Percentiles rank a stretch among this genome's conserved stretches.
Conservation (phyloP, 768 basidiomycete genomes). For the Phylloporus scabripes region DNA sequence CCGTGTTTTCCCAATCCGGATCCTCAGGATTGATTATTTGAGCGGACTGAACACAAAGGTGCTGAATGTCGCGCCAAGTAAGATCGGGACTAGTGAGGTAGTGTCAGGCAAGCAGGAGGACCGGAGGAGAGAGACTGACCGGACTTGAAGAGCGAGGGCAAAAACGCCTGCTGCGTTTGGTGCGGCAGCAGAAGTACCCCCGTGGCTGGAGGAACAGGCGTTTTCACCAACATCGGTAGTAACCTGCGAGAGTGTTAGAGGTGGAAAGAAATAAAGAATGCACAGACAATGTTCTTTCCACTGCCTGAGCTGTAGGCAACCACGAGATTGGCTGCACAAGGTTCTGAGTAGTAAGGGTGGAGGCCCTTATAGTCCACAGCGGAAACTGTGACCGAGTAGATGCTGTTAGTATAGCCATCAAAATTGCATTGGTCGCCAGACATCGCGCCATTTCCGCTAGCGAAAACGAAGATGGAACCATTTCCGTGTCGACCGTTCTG, state of each 20-base stretch:
- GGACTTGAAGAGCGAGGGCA: constrained; percentile 80
- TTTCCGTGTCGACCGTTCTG: constrained; percentile 85
- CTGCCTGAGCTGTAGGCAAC: constrained; percentile 95
- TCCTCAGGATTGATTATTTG: constrained; percentile 80
- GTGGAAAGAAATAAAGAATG: constrained; percentile 1
- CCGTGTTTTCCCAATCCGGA: constrained; percentile 88
- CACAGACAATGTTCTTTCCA: constrained; percentile 85
- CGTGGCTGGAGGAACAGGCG: constrained; percentile 76
- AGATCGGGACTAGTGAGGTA: constrained; percentile 68
- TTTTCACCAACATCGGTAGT: constrained; percentile 91
- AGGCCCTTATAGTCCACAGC: constrained; percentile 90
- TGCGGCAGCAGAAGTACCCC: constrained; percentile 96
- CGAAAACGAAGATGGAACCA: constrained; percentile 94
- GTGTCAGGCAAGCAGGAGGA: constrained; percentile 10
- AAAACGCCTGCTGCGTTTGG: constrained; percentile 95
- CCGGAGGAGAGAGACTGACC: constrained; percentile 43
- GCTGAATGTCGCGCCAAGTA: constrained; percentile 94
- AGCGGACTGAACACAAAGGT: constrained; percentile 76
- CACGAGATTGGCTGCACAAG: constrained; percentile 96
- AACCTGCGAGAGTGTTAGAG: constrained; percentile 47
- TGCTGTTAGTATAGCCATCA: constrained; percentile 97
- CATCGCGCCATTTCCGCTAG: constrained; percentile 91
- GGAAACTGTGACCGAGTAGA: constrained; percentile 94
- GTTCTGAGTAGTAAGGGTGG: constrained; percentile 95
- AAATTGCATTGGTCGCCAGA: constrained; percentile 97